Evolutionary conservation across 2,329 filamentous ascomycete species (phyloP).

Genomic region (Ophiostoma montium): DNA sequence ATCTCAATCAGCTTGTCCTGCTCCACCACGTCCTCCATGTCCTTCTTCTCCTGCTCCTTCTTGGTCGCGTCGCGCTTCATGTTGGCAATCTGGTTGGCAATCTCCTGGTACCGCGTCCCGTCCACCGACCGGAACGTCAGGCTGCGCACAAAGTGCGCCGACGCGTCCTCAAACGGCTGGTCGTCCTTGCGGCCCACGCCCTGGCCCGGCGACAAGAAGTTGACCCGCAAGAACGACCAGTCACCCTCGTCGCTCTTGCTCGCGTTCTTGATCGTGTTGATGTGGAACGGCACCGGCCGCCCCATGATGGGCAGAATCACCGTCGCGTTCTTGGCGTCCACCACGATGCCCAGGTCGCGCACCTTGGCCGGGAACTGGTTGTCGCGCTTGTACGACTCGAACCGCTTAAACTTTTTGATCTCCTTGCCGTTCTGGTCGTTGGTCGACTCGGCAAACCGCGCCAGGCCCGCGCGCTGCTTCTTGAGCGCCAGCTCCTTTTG

Average conservation of each 20-base stretch:
- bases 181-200: conserved; percentile 96
- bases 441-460: conserved; percentile 72
- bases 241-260: conserved; percentile 95
- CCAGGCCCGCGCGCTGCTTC: conserved; percentile 80
- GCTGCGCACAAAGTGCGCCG: conserved; percentile 89
- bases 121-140: conserved; percentile 90
- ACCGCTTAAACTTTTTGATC: conserved; percentile 97
- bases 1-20: conserved; percentile 96
- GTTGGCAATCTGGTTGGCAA: conserved; percentile 85
- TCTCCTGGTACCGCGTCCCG: conserved; percentile 75
- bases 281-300: conserved; percentile 92
- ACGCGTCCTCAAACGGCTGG: conserved; percentile 91
- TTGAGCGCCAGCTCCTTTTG: conserved; percentile 77
- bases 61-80: conserved; percentile 87
- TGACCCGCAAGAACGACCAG: conserved; percentile 87
- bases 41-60: conserved; percentile 96
- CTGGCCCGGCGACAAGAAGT: conserved; percentile 92
- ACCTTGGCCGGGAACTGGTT: conserved; percentile 78
- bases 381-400: conserved; percentile 97
- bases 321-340: conserved; percentile 80
- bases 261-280: conserved; percentile 95
- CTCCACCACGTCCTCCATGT: conserved; percentile 97
- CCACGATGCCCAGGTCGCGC: conserved; percentile 75
- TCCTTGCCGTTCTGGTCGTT: conserved; percentile 78
- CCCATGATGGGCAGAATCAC: conserved; percentile 95